phyloP scores from a whole-genome alignment of 2,329 filamentous ascomycete species.

The Bipolaris sorokiniana region DNA sequence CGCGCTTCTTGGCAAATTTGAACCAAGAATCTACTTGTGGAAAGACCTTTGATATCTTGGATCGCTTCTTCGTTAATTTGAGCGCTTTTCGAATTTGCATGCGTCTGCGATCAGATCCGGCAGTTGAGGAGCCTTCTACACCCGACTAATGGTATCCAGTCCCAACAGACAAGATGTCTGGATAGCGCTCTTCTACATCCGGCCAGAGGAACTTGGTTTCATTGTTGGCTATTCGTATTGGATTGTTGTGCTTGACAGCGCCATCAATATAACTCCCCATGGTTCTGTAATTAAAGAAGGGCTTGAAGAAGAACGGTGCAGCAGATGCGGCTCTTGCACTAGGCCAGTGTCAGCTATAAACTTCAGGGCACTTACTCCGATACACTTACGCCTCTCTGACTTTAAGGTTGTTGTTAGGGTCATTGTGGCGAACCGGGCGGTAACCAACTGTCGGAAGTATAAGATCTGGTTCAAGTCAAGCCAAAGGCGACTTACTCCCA shows the following conservation, averaged over 20 bases:
- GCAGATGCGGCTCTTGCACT: constrained; percentile 55
- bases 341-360: background rate
- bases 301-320: constrained; percentile 54
- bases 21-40: too few species aligned
- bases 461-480: too few species aligned
- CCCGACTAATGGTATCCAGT: background rate
- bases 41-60: too few species aligned
- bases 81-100: too few species aligned
- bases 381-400: constrained; percentile 53
- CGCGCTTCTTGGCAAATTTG: too few species aligned
- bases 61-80: too few species aligned
- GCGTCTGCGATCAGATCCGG: too few species aligned
- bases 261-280: constrained; percentile 55
- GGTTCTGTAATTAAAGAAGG: constrained; percentile 52
- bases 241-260: constrained; percentile 55
- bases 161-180: constrained; percentile 22
- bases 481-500: too few species aligned
- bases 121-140: too few species aligned
- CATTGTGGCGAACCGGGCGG: too few species aligned
- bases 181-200: constrained; percentile 23
- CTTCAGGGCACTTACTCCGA: background rate
- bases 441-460: too few species aligned
- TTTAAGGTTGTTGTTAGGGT: constrained; percentile 50
- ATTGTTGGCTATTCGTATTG: constrained; percentile 52
- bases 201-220: constrained; percentile 49